Base-by-base conservation (phyloP, 495 filamentous ascomycete genomes). In the Symbiotaphrina buchneri region DNA sequence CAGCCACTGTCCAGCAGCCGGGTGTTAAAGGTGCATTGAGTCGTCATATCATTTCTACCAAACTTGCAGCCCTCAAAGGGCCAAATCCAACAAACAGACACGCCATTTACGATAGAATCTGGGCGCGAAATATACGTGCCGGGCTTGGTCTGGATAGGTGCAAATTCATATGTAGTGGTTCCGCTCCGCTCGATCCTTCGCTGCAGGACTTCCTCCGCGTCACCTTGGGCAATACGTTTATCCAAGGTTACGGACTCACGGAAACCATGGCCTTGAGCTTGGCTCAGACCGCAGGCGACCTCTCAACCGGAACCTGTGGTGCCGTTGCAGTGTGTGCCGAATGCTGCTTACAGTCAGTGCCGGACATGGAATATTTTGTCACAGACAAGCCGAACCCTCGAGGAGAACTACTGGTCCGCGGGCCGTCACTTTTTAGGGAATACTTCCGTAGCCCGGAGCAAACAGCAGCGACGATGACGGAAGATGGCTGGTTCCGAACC, bases 401-500 rank as follows among this genome's bases (percentile, higher is more conserved):
- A 14, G 87, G 87, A 34, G 87, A 97, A 55, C 59, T 97, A 24
- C 57, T 94, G 14, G 51, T 95, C 35, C 70, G 85, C 30, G 80
- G 84, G 3, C 62, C 68, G 28, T 68, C 67, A 28, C 51, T 82
- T 30, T 94, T 95, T 61, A 47, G 49, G 21, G 77, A 76, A 43
- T 97, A 97, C 54, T 84, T 71, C 58, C 78, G 75, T 52, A 85
- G 90, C 48, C 61, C 72, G 5, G 80, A 71, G 28, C 81, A 92
- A 55, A 95, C 87, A 6, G 53, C 56, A 33, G 85, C 85, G 51
- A 67, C 74, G 6, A 57, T 94, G 25, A 71, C 80, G 11, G 57
- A 71, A 28, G 90, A 95, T 41, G 87, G 87, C 35, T 97, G 87
- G 87, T 94, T 97, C 63, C 72, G 74, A 41, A 94, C 87, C 1